A percentile compares a stretch with the other conserved stretches of the same genome.
phyloP scores from a whole-genome alignment of 257 asterid genomes.

The Plantago major region DNA sequence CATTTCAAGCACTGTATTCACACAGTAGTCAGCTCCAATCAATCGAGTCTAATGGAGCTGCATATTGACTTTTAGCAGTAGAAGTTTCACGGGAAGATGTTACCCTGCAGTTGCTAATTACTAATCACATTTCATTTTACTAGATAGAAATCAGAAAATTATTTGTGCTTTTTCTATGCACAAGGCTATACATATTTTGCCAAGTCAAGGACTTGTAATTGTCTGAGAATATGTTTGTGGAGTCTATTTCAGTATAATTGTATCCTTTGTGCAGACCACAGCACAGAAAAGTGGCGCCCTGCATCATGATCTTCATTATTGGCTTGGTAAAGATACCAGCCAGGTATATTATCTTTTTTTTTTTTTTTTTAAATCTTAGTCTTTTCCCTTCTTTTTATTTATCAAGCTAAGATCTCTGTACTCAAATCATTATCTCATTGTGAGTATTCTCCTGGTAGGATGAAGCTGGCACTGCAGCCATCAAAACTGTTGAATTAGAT shows the following conservation, averaged over 20 bases:
- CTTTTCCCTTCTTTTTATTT: background rate
- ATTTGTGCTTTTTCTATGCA: no score
- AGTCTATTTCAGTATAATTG: conserved; percentile 20
- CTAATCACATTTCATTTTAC: no score
- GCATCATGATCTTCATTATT: conserved; percentile 91
- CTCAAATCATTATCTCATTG: conserved; percentile 5
- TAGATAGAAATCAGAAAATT: no score
- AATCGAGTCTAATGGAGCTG: no score
- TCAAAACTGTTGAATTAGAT: conserved; percentile 83
- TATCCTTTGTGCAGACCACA: conserved; percentile 64
- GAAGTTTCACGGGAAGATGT: no score
- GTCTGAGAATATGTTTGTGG: background rate
- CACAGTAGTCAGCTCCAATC: no score
- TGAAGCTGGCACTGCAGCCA: conserved; percentile 90
- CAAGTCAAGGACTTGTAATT: no score
- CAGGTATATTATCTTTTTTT: conserved; percentile 43
- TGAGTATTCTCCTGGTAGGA: conserved; percentile 42
- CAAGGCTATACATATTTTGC: no score
- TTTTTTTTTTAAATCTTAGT: background rate
- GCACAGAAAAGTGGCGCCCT: conserved; percentile 75
- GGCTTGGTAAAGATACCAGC: conserved; percentile 94
- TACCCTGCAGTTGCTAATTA: no score
- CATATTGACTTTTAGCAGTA: no score
- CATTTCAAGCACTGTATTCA: no score
- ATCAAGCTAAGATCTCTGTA: background rate